These are phyloP conservation scores for Phoma sp. DNA, from an alignment of 2,329 filamentous ascomycete species.

Conservation along the genomic window DNA sequence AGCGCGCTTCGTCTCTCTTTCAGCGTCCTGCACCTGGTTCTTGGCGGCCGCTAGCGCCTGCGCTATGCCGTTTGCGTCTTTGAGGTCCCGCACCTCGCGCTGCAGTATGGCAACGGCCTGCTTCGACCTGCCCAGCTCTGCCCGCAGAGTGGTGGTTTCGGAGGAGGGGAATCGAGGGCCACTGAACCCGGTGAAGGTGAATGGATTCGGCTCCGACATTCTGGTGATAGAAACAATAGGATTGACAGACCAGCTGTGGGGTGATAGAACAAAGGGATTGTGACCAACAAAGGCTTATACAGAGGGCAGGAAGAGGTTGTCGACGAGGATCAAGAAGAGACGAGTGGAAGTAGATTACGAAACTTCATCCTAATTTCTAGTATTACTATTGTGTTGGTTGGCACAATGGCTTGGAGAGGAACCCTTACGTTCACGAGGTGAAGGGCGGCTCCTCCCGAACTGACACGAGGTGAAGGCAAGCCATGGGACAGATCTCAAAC, in stretches of 20 bases:
- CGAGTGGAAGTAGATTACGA: too few relatives aligned
- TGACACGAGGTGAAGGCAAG: conserved; percentile 5
- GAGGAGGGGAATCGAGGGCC: neutral
- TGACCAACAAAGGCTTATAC: neutral
- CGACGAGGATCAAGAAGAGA: too few relatives aligned
- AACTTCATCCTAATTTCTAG: too few relatives aligned
- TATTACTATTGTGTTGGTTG: too few relatives aligned
- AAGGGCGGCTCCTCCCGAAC: too few relatives aligned
- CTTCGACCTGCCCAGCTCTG: neutral
- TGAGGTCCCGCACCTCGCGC: neutral
- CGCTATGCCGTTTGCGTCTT: conserved; percentile 2
- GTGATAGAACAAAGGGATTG: conserved; percentile 2
- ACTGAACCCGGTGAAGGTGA: neutral
- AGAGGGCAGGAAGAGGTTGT: too few relatives aligned
- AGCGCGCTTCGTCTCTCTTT: conserved; percentile 9
- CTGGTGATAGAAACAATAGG: neutral
- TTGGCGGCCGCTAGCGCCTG: neutral
- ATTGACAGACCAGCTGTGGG: neutral
- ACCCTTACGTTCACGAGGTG: too few relatives aligned
- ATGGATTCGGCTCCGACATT: neutral
- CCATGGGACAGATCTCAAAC: too few relatives aligned
- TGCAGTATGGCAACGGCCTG: neutral
- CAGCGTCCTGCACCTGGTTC: neutral
- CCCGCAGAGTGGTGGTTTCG: neutral
- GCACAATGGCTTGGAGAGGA: too few relatives aligned